Evolutionary conservation across 2,329 filamentous ascomycete species (phyloP), one percentile per base, ranked within the genome.

Genomic region (Whalleya microplaca): DNA sequence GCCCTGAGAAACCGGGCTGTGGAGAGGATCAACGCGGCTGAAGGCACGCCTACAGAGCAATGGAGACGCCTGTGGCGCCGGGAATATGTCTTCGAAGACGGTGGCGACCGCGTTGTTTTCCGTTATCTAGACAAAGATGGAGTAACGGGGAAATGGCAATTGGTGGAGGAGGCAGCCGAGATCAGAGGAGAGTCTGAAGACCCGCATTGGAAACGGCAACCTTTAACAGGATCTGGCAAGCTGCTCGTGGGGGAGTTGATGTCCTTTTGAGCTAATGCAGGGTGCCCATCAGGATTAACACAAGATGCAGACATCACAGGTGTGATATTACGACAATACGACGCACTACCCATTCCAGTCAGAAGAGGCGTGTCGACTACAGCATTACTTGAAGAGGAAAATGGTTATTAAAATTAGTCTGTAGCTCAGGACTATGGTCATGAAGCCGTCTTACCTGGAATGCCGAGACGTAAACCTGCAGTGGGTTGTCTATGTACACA

Each of bases 11-110:
- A 69, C 9, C 66, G 64, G 2, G 46, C 52, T 0, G 51, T 75
- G 0, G 72, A 75, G 58, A 47, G 51, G 18, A 18, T n/a, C 3
- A 74, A 73, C 29, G 61, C 64, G 0, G 27, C 53, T 0, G 70
- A 72, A 19, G 71, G 71, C 1, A 67, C 68, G 3, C n/a, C 47
- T 1, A 7, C 52, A 1, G 69, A 72, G 16, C 72, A 74, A 49
- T 73, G 70, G 72, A 46, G 42, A 21, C 66, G 73, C 0, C 60
- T 75, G 1, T 64, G 68, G 53, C 69, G 71, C 1, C 65, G 73
- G 8, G 72, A 75, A 21, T 73, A 68, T 44, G 41, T 71, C 1
- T 73, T 75, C 18, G 73, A 75, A 41, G 64, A 75, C 8, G 69
- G 69, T 1, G 72, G 72, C 16, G 65, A 69, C 10, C 68, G 66